A percentile compares a stretch with the other conserved stretches of the same genome.
phyloP scores from a whole-genome alignment of 2,329 filamentous ascomycete genomes.

The Cladosporium sp. region DNA sequence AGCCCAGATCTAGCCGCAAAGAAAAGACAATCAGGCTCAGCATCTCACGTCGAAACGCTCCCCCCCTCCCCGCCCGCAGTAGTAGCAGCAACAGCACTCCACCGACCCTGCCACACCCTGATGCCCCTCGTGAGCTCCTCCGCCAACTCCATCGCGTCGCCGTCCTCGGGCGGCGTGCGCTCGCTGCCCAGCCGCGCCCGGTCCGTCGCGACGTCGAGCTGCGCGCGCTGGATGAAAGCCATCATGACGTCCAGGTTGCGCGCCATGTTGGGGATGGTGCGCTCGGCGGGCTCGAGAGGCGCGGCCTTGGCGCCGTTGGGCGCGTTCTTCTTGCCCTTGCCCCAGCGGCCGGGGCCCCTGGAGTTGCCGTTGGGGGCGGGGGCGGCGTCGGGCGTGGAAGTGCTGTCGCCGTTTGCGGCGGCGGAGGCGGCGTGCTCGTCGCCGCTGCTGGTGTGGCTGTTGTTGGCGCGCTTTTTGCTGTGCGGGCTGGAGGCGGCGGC shows the following conservation, averaged over 20 bases:
- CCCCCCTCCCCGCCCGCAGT: neutral
- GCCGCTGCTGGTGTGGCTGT: slow-evolving; percentile 22
- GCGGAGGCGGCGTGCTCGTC: slow-evolving; percentile 14
- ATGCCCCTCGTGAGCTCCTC: slow-evolving; percentile 4
- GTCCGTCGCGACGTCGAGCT: slow-evolving; percentile 73
- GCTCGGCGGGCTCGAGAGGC: slow-evolving; percentile 69
- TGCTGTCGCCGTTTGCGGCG: slow-evolving; percentile 13
- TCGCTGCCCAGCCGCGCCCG: slow-evolving; percentile 35
- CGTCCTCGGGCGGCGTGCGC: slow-evolving; percentile 1
- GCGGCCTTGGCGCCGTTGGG: slow-evolving; percentile 37
- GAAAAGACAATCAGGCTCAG: neutral
- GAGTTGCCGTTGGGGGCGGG: slow-evolving; percentile 7
- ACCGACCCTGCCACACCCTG: slow-evolving; percentile 10
- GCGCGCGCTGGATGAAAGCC: slow-evolving; percentile 83
- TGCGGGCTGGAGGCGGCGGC: slow-evolving; percentile 46
- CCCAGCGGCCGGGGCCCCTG: slow-evolving; percentile 11
- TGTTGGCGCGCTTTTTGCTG: slow-evolving; percentile 28
- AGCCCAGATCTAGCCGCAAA: no score
- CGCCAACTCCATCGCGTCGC: slow-evolving; percentile 7
- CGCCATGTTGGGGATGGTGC: slow-evolving; percentile 42
- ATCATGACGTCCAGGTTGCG: slow-evolving; percentile 71
- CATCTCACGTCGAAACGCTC: neutral
- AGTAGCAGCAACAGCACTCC: neutral
- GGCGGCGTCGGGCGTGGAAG: neutral
- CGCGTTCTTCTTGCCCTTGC: slow-evolving; percentile 18